These are phyloP conservation scores for Sinapis alba DNA, from an alignment of 441 rosid genomes.

Conservation along the genomic window DNA sequence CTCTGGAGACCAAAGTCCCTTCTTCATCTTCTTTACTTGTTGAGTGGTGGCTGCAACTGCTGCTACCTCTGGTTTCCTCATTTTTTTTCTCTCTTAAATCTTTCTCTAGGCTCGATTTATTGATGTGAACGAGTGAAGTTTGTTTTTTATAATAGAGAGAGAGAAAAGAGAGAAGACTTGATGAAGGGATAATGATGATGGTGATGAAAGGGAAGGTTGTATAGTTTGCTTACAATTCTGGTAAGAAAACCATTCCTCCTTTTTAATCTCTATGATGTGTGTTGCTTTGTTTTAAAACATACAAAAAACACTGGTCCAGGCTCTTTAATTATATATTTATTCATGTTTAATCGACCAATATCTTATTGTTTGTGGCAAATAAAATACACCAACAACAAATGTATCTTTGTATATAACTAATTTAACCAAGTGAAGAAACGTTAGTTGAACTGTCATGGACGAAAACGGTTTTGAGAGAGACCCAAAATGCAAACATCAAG, in stretches of 20 bases:
- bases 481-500: constrained; percentile 36
- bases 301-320: neutral
- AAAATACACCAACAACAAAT: constrained; percentile 31
- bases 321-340: neutral
- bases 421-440: constrained; percentile 37
- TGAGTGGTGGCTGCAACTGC: constrained; percentile 23
- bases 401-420: constrained; percentile 34
- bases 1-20: constrained; percentile 97
- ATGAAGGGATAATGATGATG: constrained; percentile 69
- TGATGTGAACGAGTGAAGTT: constrained; percentile 46
- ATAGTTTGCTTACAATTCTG: constrained; percentile 92
- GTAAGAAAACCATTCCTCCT: constrained; percentile 35
- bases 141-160: constrained; percentile 50
- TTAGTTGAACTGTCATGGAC: constrained; percentile 87
- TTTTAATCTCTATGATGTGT: constrained; percentile 1
- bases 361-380: constrained; percentile 18
- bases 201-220: constrained; percentile 69
- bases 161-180: constrained; percentile 56
- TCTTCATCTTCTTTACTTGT: constrained; percentile 61
- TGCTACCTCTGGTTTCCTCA: constrained; percentile 73
- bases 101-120: constrained; percentile 38
- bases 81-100: constrained; percentile 30
- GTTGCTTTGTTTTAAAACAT: constrained; percentile 38
- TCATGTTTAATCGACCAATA: constrained; percentile 13
- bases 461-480: constrained; percentile 93